A percentile compares a stretch with the other conserved stretches of the same genome.
phyloP scores from a whole-genome alignment of 441 rosid species.

The Populus trichocarpa region DNA sequence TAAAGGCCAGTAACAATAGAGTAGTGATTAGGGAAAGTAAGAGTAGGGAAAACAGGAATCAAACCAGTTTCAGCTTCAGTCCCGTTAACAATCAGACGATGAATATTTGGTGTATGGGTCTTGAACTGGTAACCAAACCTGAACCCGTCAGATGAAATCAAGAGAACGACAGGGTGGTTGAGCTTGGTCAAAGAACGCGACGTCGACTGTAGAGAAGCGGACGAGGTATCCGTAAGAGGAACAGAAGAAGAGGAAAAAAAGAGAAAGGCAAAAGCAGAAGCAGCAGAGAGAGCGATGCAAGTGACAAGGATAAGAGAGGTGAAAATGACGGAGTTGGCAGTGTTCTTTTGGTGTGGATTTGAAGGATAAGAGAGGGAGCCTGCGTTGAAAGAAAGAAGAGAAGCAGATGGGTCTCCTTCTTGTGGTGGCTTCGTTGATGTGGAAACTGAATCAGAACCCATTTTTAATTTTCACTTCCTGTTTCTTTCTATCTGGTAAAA shows the following conservation, averaged over 20 bases:
- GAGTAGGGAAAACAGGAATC: slow-evolving; percentile 84
- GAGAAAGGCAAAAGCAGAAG: slow-evolving; percentile 52
- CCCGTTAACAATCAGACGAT: slow-evolving; percentile 69
- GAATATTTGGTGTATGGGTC: slow-evolving; percentile 62
- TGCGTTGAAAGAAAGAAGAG: slow-evolving; percentile 51
- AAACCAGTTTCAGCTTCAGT: slow-evolving; percentile 85
- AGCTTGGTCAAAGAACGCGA: slow-evolving; percentile 68
- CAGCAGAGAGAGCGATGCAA: slow-evolving; percentile 61
- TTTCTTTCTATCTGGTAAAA: too few relatives aligned
- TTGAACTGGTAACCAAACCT: slow-evolving; percentile 94
- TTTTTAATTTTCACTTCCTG: background rate
- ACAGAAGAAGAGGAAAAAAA: slow-evolving; percentile 56
- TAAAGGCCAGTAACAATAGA: slow-evolving; percentile 91
- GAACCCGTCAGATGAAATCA: slow-evolving; percentile 92
- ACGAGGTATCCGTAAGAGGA: slow-evolving; percentile 41
- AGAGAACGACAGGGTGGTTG: slow-evolving; percentile 56
- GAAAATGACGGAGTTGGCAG: slow-evolving; percentile 42
- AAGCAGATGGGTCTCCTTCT: background rate
- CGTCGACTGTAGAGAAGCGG: slow-evolving; percentile 14
- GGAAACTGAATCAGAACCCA: slow-evolving; percentile 35
- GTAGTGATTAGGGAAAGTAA: slow-evolving; percentile 94
- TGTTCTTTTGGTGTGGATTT: slow-evolving; percentile 13
- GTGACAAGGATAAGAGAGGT: slow-evolving; percentile 48
- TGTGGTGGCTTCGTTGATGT: slow-evolving; percentile 32
- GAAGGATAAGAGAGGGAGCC: slow-evolving; percentile 23